Conservation (phyloP, 768 basidiomycete genomes). For the Russula sp. region DNA sequence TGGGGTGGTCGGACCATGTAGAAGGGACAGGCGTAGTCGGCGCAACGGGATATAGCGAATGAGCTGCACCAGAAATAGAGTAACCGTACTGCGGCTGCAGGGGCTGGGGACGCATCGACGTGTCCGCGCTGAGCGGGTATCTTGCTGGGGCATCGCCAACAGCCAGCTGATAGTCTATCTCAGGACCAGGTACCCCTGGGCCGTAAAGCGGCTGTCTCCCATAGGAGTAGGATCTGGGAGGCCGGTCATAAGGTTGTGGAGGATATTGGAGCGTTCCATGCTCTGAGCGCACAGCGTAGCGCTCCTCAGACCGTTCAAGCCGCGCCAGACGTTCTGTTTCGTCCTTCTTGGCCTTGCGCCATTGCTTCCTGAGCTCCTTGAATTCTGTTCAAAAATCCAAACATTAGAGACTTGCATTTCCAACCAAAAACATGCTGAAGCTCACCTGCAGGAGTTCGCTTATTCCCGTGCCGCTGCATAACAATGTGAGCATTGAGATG, state of each 20-base stretch:
- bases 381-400: slow-evolving; percentile 64
- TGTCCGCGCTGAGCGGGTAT: slow-evolving; percentile 2
- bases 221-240: slow-evolving; percentile 3
- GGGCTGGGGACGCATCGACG: slow-evolving; percentile 6
- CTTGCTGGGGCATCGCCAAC: slow-evolving; percentile 6
- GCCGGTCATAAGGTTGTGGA: slow-evolving; percentile 11
- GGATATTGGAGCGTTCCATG: slow-evolving; percentile 2
- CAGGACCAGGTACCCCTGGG: slow-evolving; percentile 17
- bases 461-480: slow-evolving; percentile 95
- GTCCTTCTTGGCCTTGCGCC: slow-evolving; percentile 93
- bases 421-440: slow-evolving; percentile 19
- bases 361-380: slow-evolving; percentile 94
- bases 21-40: slow-evolving; percentile 7
- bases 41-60: slow-evolving; percentile 12
- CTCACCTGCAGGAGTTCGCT: slow-evolving; percentile 86
- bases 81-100: slow-evolving; percentile 12
- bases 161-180: slow-evolving; percentile 9
- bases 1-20: slow-evolving; percentile 15
- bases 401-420: slow-evolving; percentile 19
- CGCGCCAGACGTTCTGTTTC: slow-evolving; percentile 22
- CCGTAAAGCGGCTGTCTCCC: slow-evolving; percentile 14
- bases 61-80: slow-evolving; percentile 4
- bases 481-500: slow-evolving; percentile 97
- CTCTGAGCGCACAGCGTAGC: slow-evolving; percentile 5
- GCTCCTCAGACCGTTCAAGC: slow-evolving; percentile 11